These are phyloP conservation scores for Endoconidiophora polonica DNA, from an alignment of 2,329 filamentous ascomycete genomes.

Conservation along the genomic window DNA sequence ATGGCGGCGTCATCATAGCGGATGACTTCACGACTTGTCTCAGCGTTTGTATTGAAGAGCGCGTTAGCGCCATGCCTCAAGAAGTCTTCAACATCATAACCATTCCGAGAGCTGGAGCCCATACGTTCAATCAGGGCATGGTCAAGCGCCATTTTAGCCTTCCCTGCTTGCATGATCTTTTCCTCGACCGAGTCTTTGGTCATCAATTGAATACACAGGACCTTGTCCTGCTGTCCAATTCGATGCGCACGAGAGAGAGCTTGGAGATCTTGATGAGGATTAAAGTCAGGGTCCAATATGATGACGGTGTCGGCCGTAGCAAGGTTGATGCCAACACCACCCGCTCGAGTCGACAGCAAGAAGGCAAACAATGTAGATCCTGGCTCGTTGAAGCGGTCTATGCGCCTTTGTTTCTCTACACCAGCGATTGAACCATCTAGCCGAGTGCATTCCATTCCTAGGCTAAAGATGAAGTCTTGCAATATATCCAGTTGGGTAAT, in stretches of 20 bases:
- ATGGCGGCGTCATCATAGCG: slow-evolving; percentile 66
- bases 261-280: slow-evolving; percentile 94
- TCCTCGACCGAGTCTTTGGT: slow-evolving; percentile 82
- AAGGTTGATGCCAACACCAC: slow-evolving; percentile 93
- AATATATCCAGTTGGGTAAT: slow-evolving; percentile 73
- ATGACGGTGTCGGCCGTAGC: slow-evolving; percentile 96
- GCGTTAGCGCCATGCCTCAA: slow-evolving; percentile 75
- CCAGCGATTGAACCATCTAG: slow-evolving; percentile 73
- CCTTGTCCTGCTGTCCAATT: slow-evolving; percentile 91
- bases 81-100: slow-evolving; percentile 71
- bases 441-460: slow-evolving; percentile 58
- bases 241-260: slow-evolving; percentile 86
- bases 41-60: slow-evolving; percentile 52
- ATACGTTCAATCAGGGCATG: slow-evolving; percentile 88
- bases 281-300: slow-evolving; percentile 92
- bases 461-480: slow-evolving; percentile 73
- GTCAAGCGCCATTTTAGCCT: slow-evolving; percentile 90
- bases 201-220: slow-evolving; percentile 87
- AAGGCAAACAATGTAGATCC: slow-evolving; percentile 76
- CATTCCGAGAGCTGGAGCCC: slow-evolving; percentile 64
- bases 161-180: slow-evolving; percentile 88
- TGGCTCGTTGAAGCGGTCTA: slow-evolving; percentile 82
- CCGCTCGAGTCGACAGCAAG: slow-evolving; percentile 80
- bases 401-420: slow-evolving; percentile 81
- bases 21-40: slow-evolving; percentile 53